Evolutionary conservation across 164 flowering plant species (phyloP).

Genomic region (Hamamelis virginiana): DNA sequence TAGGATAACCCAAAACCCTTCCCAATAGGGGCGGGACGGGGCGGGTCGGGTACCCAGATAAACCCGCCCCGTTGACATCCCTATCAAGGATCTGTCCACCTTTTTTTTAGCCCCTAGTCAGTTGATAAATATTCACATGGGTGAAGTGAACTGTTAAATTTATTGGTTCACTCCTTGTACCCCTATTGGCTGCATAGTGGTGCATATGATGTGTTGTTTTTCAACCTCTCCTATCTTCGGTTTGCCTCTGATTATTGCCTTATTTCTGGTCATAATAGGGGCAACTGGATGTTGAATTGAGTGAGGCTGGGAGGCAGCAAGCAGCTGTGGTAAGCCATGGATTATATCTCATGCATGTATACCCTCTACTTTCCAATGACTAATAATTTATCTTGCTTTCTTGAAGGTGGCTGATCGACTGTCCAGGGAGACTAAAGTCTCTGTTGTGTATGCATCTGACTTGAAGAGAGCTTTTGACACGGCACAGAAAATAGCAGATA

Average conservation of each 20-base stretch:
- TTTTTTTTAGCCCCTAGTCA: not conserved
- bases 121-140: not conserved
- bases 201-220: not conserved
- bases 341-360: not conserved
- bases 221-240: not conserved
- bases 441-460: constrained; percentile 86
- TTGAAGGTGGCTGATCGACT: constrained; percentile 75
- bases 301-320: constrained; percentile 84
- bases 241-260: not conserved
- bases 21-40: no score
- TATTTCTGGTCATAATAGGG: constrained; percentile 47
- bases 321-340: constrained; percentile 61
- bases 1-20: no score
- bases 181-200: not conserved
- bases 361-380: constrained; percentile 6
- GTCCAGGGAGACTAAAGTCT: constrained; percentile 57
- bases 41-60: not conserved
- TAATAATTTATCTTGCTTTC: constrained; percentile 1
- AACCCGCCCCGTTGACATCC: no score
- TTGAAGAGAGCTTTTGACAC: constrained; percentile 78
- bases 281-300: constrained; percentile 78
- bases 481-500: constrained; percentile 71
- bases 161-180: not conserved
- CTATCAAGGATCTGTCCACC: no score
- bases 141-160: not conserved